A percentile compares a stretch with the other conserved stretches of the same genome.
phyloP scores from a whole-genome alignment of 345 rosid species.

The Gossypium herbaceum region DNA sequence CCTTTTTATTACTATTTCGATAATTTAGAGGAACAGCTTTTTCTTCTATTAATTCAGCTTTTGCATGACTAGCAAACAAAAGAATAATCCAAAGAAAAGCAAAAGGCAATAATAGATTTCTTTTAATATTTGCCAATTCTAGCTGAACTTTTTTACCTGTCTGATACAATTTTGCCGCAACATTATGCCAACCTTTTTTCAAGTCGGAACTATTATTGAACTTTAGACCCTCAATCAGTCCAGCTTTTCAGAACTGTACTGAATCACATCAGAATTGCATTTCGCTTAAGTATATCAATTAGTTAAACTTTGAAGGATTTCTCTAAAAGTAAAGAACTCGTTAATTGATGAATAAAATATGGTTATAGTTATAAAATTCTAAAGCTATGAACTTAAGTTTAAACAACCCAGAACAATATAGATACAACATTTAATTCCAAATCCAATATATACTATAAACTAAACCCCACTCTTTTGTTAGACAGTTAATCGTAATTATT shows the following conservation, averaged over 20 bases:
- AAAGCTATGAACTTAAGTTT: background rate
- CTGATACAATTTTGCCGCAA: conserved; percentile 4
- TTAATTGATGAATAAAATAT: background rate
- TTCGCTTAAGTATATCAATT: background rate
- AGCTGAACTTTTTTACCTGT: conserved; percentile 10
- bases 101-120: conserved; percentile 5
- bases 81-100: conserved; percentile 15
- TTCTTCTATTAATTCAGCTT: background rate
- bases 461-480: background rate
- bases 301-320: background rate
- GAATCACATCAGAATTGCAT: conserved; percentile 4
- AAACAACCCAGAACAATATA: background rate
- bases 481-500: background rate
- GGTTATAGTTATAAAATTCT: background rate
- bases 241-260: conserved; percentile 14
- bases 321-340: background rate
- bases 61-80: conserved; percentile 18
- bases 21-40: conserved; percentile 3
- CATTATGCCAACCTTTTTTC: background rate
- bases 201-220: background rate
- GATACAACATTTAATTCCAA: background rate
- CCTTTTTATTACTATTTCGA: background rate
- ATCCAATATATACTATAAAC: background rate
- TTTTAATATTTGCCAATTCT: conserved; percentile 11
- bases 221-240: background rate